phyloP scores from a whole-genome alignment of 2,329 filamentous ascomycete species.

The Onygenales sp. region DNA sequence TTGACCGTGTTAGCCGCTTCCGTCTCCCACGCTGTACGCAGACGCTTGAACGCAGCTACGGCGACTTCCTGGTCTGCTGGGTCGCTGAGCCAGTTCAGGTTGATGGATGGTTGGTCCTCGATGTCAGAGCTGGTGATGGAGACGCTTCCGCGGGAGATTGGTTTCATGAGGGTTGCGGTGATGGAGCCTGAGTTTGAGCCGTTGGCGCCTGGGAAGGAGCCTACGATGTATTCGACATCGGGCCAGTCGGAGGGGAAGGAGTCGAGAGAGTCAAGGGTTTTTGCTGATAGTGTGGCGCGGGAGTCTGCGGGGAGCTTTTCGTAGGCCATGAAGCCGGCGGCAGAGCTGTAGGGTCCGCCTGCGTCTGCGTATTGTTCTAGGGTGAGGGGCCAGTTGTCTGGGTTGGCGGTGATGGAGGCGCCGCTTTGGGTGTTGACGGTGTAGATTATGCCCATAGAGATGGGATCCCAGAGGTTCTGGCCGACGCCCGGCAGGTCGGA shows the following conservation, averaged over 20 bases:
- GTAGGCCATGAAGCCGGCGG: conserved; percentile 21
- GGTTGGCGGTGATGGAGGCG: conserved; percentile 10
- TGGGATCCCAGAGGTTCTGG: conserved; percentile 28
- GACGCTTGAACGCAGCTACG: conserved; percentile 34
- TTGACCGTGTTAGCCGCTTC: conserved; percentile 21
- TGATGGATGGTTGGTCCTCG: conserved; percentile 32
- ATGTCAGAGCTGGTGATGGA: conserved; percentile 30
- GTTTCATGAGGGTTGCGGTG: conserved; percentile 26
- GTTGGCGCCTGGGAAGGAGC: conserved; percentile 19
- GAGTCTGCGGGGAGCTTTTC: conserved; percentile 21
- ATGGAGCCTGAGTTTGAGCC: conserved; percentile 27
- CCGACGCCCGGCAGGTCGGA: conserved; percentile 25
- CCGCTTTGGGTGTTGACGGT: conserved; percentile 12
- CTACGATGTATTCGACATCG: conserved; percentile 26
- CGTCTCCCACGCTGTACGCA: conserved; percentile 28
- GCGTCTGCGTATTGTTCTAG: conserved; percentile 12
- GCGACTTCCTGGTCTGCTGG: conserved; percentile 37
- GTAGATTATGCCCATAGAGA: conserved; percentile 21
- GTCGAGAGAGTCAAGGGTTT: conserved; percentile 14
- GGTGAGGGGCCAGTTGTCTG: conserved; percentile 13
- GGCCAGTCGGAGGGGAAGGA: conserved; percentile 30
- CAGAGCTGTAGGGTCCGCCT: conserved; percentile 16
- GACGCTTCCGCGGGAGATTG: conserved; percentile 37
- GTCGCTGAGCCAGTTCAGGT: conserved; percentile 39
- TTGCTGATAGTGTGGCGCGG: conserved; percentile 13